A percentile compares a stretch with the other conserved stretches of the same genome.
Evolutionary conservation across 495 filamentous ascomycete genomes (phyloP).

Genomic region (Sporormia fimetaria): DNA sequence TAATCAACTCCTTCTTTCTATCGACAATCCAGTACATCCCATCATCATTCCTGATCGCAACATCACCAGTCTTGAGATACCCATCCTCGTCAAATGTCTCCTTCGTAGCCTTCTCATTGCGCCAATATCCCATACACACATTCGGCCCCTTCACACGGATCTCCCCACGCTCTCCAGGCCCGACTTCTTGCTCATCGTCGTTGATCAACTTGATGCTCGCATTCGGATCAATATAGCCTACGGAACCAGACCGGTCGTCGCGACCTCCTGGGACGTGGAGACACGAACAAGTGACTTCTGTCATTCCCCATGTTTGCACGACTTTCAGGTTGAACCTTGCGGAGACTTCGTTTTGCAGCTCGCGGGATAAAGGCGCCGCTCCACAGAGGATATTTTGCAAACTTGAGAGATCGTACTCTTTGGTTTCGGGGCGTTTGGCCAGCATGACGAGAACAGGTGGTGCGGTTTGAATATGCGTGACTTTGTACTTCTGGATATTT

Average conservation of each 20-base stretch:
- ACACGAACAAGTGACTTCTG: conserved; percentile 32
- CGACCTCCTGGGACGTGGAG: conserved; percentile 31
- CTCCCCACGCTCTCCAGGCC: conserved; percentile 30
- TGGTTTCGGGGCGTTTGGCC: conserved; percentile 32
- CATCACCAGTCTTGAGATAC: conserved; percentile 32
- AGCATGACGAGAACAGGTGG: conserved; percentile 36
- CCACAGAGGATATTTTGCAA: conserved; percentile 33
- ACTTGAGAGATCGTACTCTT: conserved; percentile 29
- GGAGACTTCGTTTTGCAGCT: conserved; percentile 34
- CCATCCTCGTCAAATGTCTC: conserved; percentile 33
- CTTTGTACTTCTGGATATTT: conserved; percentile 28
- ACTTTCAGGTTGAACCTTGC: conserved; percentile 27
- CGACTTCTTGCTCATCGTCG: conserved; percentile 32
- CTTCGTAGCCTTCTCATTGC: conserved; percentile 31
- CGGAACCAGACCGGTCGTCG: conserved; percentile 30
- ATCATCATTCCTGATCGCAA: conserved; percentile 29
- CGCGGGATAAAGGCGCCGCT: conserved; percentile 32
- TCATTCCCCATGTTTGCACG: conserved; percentile 35
- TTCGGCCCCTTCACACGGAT: conserved; percentile 34
- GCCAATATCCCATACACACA: conserved; percentile 34
- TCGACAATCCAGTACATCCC: conserved; percentile 35
- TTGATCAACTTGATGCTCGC: conserved; percentile 29
- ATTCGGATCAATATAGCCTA: conserved; percentile 33
- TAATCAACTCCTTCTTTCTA: conserved; percentile 36
- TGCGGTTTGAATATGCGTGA: conserved; percentile 34